Percentiles rank a stretch among this genome's conserved stretches.
These are phyloP conservation scores for Xylaria arbuscula DNA, from an alignment of 2,329 filamentous ascomycete species.

Conservation along the genomic window DNA sequence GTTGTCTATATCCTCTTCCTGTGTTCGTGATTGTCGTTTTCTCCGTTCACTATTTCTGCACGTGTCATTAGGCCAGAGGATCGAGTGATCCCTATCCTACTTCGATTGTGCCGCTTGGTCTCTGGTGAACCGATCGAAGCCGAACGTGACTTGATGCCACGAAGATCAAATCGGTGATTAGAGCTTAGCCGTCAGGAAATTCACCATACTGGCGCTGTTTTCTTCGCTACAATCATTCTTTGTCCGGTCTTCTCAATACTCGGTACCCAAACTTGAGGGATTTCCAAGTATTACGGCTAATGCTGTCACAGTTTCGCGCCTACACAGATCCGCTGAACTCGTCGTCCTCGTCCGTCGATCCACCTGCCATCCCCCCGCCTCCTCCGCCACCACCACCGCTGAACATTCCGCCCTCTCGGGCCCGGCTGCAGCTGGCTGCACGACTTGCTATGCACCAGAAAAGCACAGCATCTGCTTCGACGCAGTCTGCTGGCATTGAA, in stretches of 20 bases:
- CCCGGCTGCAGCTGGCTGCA: conserved; percentile 89
- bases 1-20: conserved; percentile 29
- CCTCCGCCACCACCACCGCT: conserved; percentile 80
- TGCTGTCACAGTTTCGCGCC: conserved; percentile 63
- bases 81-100: not conserved
- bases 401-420: conserved; percentile 86
- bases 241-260: not conserved
- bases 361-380: conserved; percentile 68
- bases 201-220: not conserved
- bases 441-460: conserved; percentile 82
- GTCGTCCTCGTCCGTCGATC: conserved; percentile 61
- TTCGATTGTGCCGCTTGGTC: not conserved
- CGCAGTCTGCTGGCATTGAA: conserved; percentile 55
- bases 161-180: not conserved
- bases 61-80: not conserved
- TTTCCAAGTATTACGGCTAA: conserved; percentile 34
- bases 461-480: conserved; percentile 60
- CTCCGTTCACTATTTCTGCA: conserved; percentile 3
- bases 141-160: not conserved
- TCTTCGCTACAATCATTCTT: not conserved
- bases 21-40: conserved; percentile 12
- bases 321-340: conserved; percentile 67
- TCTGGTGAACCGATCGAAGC: not conserved
- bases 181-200: not conserved
- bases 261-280: not conserved